Evolutionary conservation across 2,329 filamentous ascomycete genomes (phyloP).

Genomic region (Trichoderma endophyticum): DNA sequence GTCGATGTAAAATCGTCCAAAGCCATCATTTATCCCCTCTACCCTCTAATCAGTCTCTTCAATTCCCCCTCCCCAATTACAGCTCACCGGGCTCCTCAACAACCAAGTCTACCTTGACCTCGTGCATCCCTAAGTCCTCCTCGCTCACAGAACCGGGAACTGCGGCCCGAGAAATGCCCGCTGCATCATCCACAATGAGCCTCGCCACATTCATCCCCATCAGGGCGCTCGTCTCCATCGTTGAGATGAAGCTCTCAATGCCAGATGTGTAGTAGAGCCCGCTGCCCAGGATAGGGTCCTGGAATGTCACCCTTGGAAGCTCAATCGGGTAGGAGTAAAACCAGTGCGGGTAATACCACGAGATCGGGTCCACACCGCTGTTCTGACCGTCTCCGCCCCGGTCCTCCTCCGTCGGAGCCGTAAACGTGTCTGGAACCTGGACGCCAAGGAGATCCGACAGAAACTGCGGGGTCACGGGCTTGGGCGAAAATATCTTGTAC

Average conservation of each 20-base stretch:
- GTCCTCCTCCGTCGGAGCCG: conserved; percentile 2
- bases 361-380: conserved; percentile 50
- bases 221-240: conserved; percentile 93
- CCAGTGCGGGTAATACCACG: conserved; percentile 72
- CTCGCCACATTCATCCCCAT: conserved; percentile 85
- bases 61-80: background rate
- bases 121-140: background rate
- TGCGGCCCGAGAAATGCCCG: conserved; percentile 25
- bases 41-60: background rate
- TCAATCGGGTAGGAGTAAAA: conserved; percentile 87
- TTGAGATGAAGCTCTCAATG: conserved; percentile 92
- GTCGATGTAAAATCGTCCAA: background rate
- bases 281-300: conserved; percentile 67
- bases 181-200: conserved; percentile 62
- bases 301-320: conserved; percentile 82
- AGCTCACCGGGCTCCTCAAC: conserved; percentile 10
- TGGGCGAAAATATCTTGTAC: conserved; percentile 64
- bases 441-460: conserved; percentile 51
- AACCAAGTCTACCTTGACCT: background rate
- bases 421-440: conserved; percentile 43
- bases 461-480: conserved; percentile 50
- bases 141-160: conserved; percentile 2
- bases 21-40: background rate
- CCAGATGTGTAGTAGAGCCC: conserved; percentile 69
- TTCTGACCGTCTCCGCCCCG: conserved; percentile 27